Evolutionary conservation across 1,139 yeast species (phyloP).

Genomic region (Kodamaea plutei): DNA sequence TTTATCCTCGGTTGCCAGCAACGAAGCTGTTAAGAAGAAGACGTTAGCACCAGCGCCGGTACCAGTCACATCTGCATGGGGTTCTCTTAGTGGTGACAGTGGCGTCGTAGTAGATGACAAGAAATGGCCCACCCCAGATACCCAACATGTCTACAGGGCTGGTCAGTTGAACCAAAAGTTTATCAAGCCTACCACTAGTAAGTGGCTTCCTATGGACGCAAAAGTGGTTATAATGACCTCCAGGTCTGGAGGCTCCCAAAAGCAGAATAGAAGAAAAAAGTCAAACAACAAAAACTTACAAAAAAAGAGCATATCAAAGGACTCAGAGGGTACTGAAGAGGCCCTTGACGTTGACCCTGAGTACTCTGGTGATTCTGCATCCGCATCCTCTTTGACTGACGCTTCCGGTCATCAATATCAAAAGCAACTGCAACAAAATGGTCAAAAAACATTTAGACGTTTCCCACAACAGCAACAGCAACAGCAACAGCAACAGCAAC

Average conservation of each 20-base stretch:
- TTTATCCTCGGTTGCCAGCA: no score
- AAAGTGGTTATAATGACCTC: slow-evolving; percentile 52
- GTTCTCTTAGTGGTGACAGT: slow-evolving; percentile 27
- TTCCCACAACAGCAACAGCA: no score
- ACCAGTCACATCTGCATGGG: slow-evolving; percentile 73
- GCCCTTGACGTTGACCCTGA: neutral
- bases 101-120: slow-evolving; percentile 35
- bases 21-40: slow-evolving; percentile 31
- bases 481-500: slow-evolving; percentile 18
- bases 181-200: slow-evolving; percentile 61
- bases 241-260: slow-evolving; percentile 23
- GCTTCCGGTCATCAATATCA: slow-evolving; percentile 11
- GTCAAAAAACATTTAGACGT: slow-evolving; percentile 21
- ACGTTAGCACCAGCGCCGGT: slow-evolving; percentile 73
- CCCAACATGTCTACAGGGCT: slow-evolving; percentile 17
- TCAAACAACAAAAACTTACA: slow-evolving; percentile 13
- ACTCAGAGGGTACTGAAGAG: slow-evolving; percentile 1
- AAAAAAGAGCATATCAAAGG: slow-evolving; percentile 5
- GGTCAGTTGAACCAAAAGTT: slow-evolving; percentile 43
- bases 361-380: neutral
- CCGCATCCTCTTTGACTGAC: neutral
- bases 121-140: slow-evolving; percentile 60
- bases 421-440: no score
- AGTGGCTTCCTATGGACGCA: slow-evolving; percentile 88
- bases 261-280: slow-evolving; percentile 33